Percentiles rank a stretch among this genome's conserved stretches.
Evolutionary conservation across 2,329 filamentous ascomycete species (phyloP).

Genomic region (Diaporthe sp.): DNA sequence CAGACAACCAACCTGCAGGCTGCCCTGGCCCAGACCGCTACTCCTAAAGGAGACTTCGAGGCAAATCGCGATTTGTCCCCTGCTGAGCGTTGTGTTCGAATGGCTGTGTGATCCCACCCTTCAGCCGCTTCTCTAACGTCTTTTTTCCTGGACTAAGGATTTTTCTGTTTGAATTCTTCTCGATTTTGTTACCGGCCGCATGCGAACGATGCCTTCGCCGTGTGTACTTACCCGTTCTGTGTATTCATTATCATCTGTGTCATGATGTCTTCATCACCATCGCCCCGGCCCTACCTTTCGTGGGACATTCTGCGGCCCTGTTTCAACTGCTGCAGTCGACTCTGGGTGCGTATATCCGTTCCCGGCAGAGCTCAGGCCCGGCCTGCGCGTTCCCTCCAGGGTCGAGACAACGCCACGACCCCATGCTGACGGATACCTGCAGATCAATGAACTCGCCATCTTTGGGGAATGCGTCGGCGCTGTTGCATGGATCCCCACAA

Average conservation of each 20-base stretch:
- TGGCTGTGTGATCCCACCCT: not conserved
- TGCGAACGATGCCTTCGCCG: conserved; percentile 15
- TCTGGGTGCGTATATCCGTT: conserved; percentile 37
- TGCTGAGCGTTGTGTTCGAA: conserved; percentile 7
- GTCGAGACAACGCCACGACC: not conserved
- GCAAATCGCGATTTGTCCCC: conserved; percentile 15
- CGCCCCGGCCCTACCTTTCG: conserved; percentile 24
- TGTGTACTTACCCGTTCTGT: not conserved
- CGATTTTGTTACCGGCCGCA: not conserved
- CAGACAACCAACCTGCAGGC: conserved; percentile 20
- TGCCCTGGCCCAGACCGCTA: conserved; percentile 35
- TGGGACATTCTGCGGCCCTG: conserved; percentile 38
- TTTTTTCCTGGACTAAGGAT: not conserved
- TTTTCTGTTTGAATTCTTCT: conserved; percentile 27
- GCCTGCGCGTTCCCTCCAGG: not conserved
- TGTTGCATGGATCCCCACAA: conserved; percentile 49
- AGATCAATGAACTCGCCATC: conserved; percentile 38
- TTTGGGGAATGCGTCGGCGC: conserved; percentile 50
- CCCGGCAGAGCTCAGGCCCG: not conserved
- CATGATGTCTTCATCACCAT: conserved; percentile 31
- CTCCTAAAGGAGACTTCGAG: conserved; percentile 15
- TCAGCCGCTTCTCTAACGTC: not conserved
- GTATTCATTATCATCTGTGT: not conserved
- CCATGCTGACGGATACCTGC: conserved; percentile 33
- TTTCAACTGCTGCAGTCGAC: conserved; percentile 36